phyloP scores from a whole-genome alignment of 805 yeast species.

The Candida bentonensis region DNA sequence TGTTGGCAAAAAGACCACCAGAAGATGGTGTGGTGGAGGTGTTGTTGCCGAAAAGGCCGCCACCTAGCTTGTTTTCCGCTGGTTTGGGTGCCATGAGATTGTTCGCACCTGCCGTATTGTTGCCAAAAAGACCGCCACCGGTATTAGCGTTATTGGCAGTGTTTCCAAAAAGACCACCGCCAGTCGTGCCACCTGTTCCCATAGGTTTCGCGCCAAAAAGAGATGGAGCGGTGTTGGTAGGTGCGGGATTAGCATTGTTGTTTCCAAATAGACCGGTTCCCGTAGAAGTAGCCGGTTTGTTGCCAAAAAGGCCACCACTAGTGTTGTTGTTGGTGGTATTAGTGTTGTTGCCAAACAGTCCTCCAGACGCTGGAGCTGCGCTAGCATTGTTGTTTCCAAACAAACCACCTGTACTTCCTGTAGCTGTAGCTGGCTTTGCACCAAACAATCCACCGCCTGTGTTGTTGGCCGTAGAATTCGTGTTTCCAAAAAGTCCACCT shows the following conservation, averaged over 20 bases:
- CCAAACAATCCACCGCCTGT: slow-evolving; percentile 13
- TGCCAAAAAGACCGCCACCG: slow-evolving; percentile 19
- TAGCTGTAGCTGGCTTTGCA: slow-evolving; percentile 7
- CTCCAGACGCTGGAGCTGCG: too few species aligned
- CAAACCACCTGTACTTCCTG: slow-evolving; percentile 13
- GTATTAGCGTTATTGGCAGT: slow-evolving; percentile 9
- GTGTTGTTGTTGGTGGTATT: slow-evolving; percentile 10
- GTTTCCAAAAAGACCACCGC: slow-evolving; percentile 19
- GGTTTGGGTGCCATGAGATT: slow-evolving; percentile 16
- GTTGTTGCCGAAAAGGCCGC: slow-evolving; percentile 16
- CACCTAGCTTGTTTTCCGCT: slow-evolving; percentile 4
- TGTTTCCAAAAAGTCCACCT: slow-evolving; percentile 23
- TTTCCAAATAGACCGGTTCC: slow-evolving; percentile 12
- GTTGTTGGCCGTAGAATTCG: slow-evolving; percentile 9
- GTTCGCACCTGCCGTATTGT: slow-evolving; percentile 2
- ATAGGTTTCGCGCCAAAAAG: slow-evolving; percentile 18
- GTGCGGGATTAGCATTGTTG: slow-evolving; percentile 6
- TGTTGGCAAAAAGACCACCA: slow-evolving; percentile 16
- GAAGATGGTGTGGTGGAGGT: slow-evolving; percentile 12
- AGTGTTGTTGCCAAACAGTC: slow-evolving; percentile 18
- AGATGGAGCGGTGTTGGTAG: slow-evolving; percentile 16
- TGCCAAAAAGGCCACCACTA: slow-evolving; percentile 24
- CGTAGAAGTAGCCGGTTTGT: slow-evolving; percentile 8
- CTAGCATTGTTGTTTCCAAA: slow-evolving; percentile 18
- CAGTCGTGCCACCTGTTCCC: slow-evolving; percentile 10